A percentile compares a stretch with the other conserved stretches of the same genome.
Evolutionary conservation across 2,329 filamentous ascomycete species (phyloP).

Genomic region (Calonectria ilicicola): DNA sequence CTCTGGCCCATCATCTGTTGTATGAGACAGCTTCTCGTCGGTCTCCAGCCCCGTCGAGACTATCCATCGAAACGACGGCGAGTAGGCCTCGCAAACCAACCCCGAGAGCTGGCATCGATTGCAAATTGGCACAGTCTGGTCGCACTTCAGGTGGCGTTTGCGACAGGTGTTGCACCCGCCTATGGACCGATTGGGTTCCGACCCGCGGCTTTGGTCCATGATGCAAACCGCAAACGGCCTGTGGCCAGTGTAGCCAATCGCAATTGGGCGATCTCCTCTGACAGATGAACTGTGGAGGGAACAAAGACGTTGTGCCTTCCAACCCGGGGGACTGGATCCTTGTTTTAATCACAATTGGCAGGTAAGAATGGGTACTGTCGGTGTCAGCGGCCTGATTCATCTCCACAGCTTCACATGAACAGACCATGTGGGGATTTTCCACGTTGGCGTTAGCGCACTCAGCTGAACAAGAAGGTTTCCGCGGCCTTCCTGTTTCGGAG

Average conservation of each 20-base stretch:
- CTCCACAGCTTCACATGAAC: conserved; percentile 5
- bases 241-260: not conserved
- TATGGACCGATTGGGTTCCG: conserved; percentile 11
- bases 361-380: conserved; percentile 1
- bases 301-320: not conserved
- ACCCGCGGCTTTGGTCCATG: conserved; percentile 1
- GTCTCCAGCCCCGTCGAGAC: conserved; percentile 29
- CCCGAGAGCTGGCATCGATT: conserved; percentile 32
- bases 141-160: conserved; percentile 39
- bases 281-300: not conserved
- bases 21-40: conserved; percentile 27
- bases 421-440: conserved; percentile 3
- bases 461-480: conserved; percentile 1
- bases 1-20: conserved; percentile 19
- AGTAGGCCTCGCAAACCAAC: conserved; percentile 33
- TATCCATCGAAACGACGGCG: conserved; percentile 33
- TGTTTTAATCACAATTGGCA: conserved; percentile 9
- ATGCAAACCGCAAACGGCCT: not conserved
- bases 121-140: conserved; percentile 31
- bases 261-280: not conserved
- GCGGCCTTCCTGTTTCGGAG: conserved; percentile 2
- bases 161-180: conserved; percentile 39
- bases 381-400: not conserved
- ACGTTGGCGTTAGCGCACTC: not conserved
- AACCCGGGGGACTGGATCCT: not conserved